Evolutionary conservation across 129 eudicot genomes (phyloP).

Genomic region (Ambrosia trifida): DNA sequence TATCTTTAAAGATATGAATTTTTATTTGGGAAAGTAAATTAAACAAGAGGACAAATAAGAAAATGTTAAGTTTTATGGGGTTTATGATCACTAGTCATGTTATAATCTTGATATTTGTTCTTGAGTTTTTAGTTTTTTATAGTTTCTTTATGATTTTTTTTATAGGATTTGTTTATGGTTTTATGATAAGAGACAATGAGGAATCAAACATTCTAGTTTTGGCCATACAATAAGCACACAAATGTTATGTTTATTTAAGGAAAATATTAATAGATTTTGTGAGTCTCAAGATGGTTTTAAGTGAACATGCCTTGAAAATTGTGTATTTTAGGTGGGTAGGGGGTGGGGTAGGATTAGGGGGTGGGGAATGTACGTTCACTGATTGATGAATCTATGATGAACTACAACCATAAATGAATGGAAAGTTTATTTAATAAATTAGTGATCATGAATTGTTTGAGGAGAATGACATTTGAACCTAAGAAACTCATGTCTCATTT

Average conservation of each 20-base stretch:
- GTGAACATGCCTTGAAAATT: conserved; percentile 42
- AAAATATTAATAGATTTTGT: conserved; percentile 44
- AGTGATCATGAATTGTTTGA: too few species aligned
- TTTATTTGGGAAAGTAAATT: conserved; percentile 4
- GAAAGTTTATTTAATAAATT: too few species aligned
- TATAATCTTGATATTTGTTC: conserved; percentile 43
- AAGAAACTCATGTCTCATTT: too few species aligned
- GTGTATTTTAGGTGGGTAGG: conserved; percentile 16
- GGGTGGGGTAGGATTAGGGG: not conserved
- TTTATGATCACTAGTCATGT: conserved; percentile 41
- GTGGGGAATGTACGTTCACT: not conserved
- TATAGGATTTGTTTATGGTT: conserved; percentile 4
- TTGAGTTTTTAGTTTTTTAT: conserved; percentile 30
- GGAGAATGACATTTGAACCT: too few species aligned
- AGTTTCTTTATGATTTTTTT: conserved; percentile 34
- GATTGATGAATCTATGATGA: conserved; percentile 19
- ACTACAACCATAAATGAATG: too few species aligned
- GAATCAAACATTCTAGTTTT: conserved; percentile 91
- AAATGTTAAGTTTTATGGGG: conserved; percentile 33
- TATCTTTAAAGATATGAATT: not conserved
- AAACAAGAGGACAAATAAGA: conserved; percentile 36
- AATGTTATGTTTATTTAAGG: conserved; percentile 28
- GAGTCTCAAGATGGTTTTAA: conserved; percentile 46
- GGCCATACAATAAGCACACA: conserved; percentile 74
- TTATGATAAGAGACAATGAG: conserved; percentile 33